Percentiles rank a stretch among this genome's conserved stretches.
Evolutionary conservation across 345 rosid species (phyloP).

Genomic region (Eucalyptus tenuipes): DNA sequence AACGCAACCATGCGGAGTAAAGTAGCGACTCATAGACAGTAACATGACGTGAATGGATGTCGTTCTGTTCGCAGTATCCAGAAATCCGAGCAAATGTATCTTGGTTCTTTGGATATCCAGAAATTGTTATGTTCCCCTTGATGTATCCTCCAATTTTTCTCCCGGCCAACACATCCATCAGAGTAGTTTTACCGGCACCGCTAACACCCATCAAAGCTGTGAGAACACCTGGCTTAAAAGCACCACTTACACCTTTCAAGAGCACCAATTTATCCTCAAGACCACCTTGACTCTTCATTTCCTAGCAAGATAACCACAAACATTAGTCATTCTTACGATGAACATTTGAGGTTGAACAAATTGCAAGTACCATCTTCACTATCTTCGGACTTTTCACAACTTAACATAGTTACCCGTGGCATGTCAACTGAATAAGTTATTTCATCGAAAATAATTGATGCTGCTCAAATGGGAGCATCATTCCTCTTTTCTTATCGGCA

Average conservation of each 20-base stretch:
- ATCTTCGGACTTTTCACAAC: neutral
- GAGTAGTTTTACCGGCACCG: slow-evolving; percentile 47
- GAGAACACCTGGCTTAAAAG: slow-evolving; percentile 42
- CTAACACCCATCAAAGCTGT: slow-evolving; percentile 49
- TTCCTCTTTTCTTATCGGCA: slow-evolving; percentile 20
- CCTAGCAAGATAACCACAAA: slow-evolving; percentile 1
- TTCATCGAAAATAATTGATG: slow-evolving; percentile 35
- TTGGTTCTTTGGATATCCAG: slow-evolving; percentile 47
- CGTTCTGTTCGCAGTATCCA: slow-evolving; percentile 49
- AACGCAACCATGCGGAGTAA: slow-evolving; percentile 45
- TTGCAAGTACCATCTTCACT: neutral
- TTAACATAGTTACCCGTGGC: slow-evolving; percentile 24
- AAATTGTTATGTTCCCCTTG: slow-evolving; percentile 18
- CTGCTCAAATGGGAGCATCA: slow-evolving; percentile 48
- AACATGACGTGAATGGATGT: slow-evolving; percentile 42
- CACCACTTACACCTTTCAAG: neutral
- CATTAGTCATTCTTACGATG: neutral
- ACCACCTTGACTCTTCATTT: slow-evolving; percentile 34
- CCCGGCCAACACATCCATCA: slow-evolving; percentile 48
- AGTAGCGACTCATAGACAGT: slow-evolving; percentile 34
- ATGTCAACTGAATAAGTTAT: slow-evolving; percentile 36
- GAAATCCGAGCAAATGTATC: slow-evolving; percentile 44
- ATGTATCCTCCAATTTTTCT: slow-evolving; percentile 45
- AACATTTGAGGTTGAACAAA: neutral
- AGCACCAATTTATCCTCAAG: slow-evolving; percentile 23